Base-by-base conservation (phyloP, 2,329 filamentous ascomycete genomes). In the Rachicladosporium sp. region DNA sequence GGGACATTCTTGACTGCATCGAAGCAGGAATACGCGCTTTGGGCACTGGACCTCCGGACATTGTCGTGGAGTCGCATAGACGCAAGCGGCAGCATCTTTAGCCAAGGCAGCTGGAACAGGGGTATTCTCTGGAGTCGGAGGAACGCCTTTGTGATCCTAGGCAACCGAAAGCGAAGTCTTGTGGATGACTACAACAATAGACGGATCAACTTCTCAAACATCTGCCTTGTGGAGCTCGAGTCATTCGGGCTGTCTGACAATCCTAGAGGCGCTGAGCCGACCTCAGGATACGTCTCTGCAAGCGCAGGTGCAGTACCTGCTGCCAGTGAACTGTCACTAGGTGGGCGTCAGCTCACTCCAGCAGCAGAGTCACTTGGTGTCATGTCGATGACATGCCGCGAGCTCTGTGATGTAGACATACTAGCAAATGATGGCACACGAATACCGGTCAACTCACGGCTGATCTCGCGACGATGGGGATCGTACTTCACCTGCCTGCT, bases 111-210 rank as follows among this genome's bases (percentile, higher is more conserved):
- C 61, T 98, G 91, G 91, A 98, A 98, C 57, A 74, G 91, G 42
- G 91, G 91, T 32, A 76, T 98, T 23, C 63, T 98, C 6, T 98
- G 91, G 91, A 83, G 84, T 54, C 76, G 89, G 33, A 76, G 91
- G 46, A 98, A 95, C 57, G 85, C 86, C 0, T 98, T 96, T 64
- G 87, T 96, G 29, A 89, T 98, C 47, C 70, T 98, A 31, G 91
- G 91, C 35, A 93, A 95, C 60, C 77, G 91, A 30, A 94, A 93
- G 61, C 73, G 91, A 46, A 95, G 84, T 50, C 70, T 98, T 27
- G 89, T 96, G 1, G 89, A 98, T 51, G 91, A 98, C 60, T 98
- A 98, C 62, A 96, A 96, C 57, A 91, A 96, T 55, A 82, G 91
- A 9, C 81, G 91, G 19, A 93, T 98, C 62, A 98, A 98, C 61